Conservation (phyloP, 495 filamentous ascomycete species). For the Parathielavia hyrcaniae region DNA sequence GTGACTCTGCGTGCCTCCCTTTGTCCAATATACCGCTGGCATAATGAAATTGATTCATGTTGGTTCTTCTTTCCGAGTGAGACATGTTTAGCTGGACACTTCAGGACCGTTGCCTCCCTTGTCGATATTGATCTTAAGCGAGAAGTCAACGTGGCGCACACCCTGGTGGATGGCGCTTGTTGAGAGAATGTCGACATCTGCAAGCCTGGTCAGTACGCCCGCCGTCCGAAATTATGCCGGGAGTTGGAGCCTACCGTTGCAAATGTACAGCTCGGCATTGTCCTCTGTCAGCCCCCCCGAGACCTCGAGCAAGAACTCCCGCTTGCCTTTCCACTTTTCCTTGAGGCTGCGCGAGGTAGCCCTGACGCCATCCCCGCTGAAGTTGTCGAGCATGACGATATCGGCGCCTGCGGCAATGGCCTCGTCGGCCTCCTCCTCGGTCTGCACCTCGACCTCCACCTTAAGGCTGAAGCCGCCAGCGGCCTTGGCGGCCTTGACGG, state of each 20-base stretch:
- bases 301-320: conserved; percentile 75
- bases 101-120: conserved; percentile 23
- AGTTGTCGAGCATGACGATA: conserved; percentile 97
- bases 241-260: conserved; percentile 49
- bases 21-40: background rate
- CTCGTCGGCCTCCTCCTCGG: conserved; percentile 79
- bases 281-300: conserved; percentile 82
- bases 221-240: background rate
- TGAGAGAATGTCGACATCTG: conserved; percentile 88
- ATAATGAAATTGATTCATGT: background rate
- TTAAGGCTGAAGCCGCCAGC: conserved; percentile 86
- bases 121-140: conserved; percentile 68
- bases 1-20: background rate
- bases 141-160: conserved; percentile 87
- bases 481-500: conserved; percentile 75
- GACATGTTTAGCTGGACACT: conserved; percentile 20
- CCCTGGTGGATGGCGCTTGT: conserved; percentile 97
- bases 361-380: conserved; percentile 66
- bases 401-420: conserved; percentile 87
- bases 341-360: conserved; percentile 65
- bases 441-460: conserved; percentile 92
- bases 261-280: conserved; percentile 75
- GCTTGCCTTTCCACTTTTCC: conserved; percentile 62
- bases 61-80: background rate
- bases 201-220: background rate